phyloP scores from a whole-genome alignment of 192 early-diverging fungal species.

The Funneliformis mosseae region DNA sequence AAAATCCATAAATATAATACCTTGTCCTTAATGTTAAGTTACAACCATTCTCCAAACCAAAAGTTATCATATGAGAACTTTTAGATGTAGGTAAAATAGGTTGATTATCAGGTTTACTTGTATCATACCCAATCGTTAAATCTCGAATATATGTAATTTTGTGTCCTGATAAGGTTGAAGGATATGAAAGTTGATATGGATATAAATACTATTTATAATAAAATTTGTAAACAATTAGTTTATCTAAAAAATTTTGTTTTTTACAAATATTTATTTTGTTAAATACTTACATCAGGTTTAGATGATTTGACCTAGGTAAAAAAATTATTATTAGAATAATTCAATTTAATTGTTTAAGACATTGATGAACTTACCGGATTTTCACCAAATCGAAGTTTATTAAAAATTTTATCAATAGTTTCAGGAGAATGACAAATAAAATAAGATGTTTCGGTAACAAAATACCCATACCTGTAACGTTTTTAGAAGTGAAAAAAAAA shows the following conservation, averaged over 20 bases:
- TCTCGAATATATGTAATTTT: constrained; percentile 78
- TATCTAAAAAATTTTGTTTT: neutral
- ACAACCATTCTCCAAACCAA: constrained; percentile 69
- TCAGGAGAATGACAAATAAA: constrained; percentile 79
- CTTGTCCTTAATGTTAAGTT: constrained; percentile 68
- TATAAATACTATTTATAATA: constrained; percentile 35
- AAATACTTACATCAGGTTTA: constrained; percentile 2
- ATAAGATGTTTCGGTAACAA: constrained; percentile 85
- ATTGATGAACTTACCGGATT: constrained; percentile 35
- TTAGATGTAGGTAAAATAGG: constrained; percentile 75
- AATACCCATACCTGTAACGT: constrained; percentile 64
- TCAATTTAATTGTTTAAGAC: neutral
- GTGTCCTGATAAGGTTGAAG: constrained; percentile 66
- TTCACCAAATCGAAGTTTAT: constrained; percentile 78
- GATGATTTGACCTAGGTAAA: neutral
- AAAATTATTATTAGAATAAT: neutral
- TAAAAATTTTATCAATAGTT: constrained; percentile 75
- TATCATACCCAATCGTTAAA: constrained; percentile 88
- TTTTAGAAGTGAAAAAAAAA: neutral
- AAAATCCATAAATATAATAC: constrained; percentile 26
- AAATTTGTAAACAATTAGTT: constrained; percentile 15
- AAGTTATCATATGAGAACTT: constrained; percentile 90
- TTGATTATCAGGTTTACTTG: constrained; percentile 57
- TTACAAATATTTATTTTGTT: neutral
- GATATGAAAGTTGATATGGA: constrained; percentile 65